A percentile compares a stretch with the other conserved stretches of the same genome.
Conservation (phyloP, 305 asterid genomes). For the Fraxinus xanthoxyloides region DNA sequence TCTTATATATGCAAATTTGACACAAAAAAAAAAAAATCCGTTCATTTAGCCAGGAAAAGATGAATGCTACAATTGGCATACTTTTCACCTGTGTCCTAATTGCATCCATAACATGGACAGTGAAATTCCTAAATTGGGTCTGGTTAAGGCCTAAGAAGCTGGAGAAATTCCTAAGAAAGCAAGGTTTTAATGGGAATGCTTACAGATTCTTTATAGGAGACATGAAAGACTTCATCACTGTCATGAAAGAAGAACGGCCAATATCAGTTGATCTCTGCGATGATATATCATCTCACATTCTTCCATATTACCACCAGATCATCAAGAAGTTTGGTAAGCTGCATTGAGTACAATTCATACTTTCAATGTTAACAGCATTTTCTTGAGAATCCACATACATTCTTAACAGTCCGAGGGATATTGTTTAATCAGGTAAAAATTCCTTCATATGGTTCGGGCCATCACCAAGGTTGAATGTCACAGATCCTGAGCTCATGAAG, state of each 20-base stretch:
- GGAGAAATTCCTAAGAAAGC: slow-evolving; percentile 33
- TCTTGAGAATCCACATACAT: not conserved
- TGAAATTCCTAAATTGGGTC: slow-evolving; percentile 43
- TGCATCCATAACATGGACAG: slow-evolving; percentile 12
- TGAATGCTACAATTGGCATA: slow-evolving; percentile 3
- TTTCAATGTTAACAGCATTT: not conserved
- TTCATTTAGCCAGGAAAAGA: not conserved
- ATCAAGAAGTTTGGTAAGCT: slow-evolving; percentile 30
- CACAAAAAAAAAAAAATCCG: not conserved
- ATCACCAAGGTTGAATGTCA: slow-evolving; percentile 33
- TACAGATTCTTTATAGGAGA: slow-evolving; percentile 47
- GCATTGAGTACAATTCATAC: not conserved
- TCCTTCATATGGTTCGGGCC: slow-evolving; percentile 56
- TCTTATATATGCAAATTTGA: not conserved
- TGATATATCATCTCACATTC: slow-evolving; percentile 28
- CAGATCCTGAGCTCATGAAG: slow-evolving; percentile 44
- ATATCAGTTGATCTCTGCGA: slow-evolving; percentile 28
- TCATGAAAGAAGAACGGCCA: slow-evolving; percentile 10
- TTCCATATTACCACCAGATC: slow-evolving; percentile 36
- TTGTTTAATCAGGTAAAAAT: slow-evolving; percentile 35
- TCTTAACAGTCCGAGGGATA: not conserved
- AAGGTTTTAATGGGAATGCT: slow-evolving; percentile 44
- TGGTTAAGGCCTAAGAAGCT: slow-evolving; percentile 47
- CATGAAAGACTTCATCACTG: slow-evolving; percentile 30
- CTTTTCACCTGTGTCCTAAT: slow-evolving; percentile 16